Conservation (phyloP, 139 green algal genomes). For the Volvox reticuliferus region DNA sequence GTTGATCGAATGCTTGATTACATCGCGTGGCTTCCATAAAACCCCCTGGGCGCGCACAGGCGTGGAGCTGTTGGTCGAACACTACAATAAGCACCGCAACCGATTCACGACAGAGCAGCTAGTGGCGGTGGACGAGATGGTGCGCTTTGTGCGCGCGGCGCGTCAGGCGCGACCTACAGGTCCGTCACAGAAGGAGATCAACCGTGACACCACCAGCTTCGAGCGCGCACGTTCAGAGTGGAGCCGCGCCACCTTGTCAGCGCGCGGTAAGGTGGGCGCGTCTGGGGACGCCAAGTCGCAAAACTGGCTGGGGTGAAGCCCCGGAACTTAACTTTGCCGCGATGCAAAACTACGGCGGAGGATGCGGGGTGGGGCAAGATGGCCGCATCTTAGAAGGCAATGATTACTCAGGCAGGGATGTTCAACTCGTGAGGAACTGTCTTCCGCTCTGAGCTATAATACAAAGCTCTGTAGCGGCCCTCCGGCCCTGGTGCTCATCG, state of each 20-base stretch:
- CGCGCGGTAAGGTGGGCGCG: conserved; percentile 63
- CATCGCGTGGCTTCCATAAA: conserved; percentile 62
- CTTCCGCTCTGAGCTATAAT: too few relatives aligned
- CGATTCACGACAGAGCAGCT: conserved; percentile 32
- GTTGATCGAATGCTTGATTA: conserved; percentile 73
- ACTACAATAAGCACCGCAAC: conserved; percentile 41
- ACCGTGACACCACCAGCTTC: conserved; percentile 75
- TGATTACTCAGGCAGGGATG: too few relatives aligned
- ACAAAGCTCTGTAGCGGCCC: too few relatives aligned
- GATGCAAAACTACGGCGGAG: too few relatives aligned
- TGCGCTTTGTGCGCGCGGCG: conserved; percentile 31
- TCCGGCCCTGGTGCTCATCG: too few relatives aligned
- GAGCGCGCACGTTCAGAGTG: conserved; percentile 69
- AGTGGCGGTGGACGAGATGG: conserved; percentile 37
- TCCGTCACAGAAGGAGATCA: conserved; percentile 56
- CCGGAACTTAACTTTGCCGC: too few relatives aligned
- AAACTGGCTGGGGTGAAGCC: conserved; percentile 62
- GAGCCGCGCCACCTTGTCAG: conserved; percentile 52
- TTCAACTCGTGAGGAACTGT: too few relatives aligned
- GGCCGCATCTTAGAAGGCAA: too few relatives aligned
- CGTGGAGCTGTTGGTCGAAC: conserved; percentile 70
- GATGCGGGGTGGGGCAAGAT: too few relatives aligned
- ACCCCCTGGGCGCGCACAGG: conserved; percentile 72
- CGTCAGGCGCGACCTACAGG: conserved; percentile 22
- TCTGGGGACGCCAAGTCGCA: conserved; percentile 60